Evolutionary conservation across 2,329 filamentous ascomycete species (phyloP), one percentile per base, ranked within the genome.

Genomic region (Fusarium sacchari): DNA sequence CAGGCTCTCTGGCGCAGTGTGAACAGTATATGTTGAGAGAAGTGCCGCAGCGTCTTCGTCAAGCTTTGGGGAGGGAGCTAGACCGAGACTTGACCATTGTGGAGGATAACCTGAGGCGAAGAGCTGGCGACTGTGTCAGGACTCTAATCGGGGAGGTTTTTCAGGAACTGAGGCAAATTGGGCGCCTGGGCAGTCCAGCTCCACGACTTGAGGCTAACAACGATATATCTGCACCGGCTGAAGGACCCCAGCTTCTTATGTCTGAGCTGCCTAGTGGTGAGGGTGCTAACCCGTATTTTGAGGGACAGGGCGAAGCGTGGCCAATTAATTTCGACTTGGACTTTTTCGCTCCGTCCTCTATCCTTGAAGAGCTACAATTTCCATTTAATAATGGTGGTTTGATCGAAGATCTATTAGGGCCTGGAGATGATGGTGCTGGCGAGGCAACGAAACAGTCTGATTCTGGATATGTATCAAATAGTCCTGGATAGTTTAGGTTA

Each of bases 171-270:
- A 55, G 50, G 5, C 50, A 55, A 11, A 55, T 22, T 14, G 13
- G 26, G 14, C 34, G 0, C 12, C 28, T 30, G 28, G 4, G 22
- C 4, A 17, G 13, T 9, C 50, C n/a, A 40, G 3, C 20, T 20
- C 34, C 8, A 37, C 20, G 4, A 0, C 28, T 6, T 18, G 20
- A n/a, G 0, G 4, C 20, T 7, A 4, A 0, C 15, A 26, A 55
- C 13, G 18, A 39, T 3, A 22, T 37, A 1, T 5, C 18, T 18
- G 24, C 10, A 11, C 13, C 6, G 7, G 5, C 34, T 7, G 36
- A 7, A 30, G 9, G 7, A 30, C 11, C 3, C 10, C 14, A 22
- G 24, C 24, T 46, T 46, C 12, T 18, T 8, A 12, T 2, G 12
- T 17, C 28, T 1, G 17, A 20, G 17, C 3, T 32, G 9, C 10